A percentile compares a stretch with the other conserved stretches of the same genome.
phyloP scores from a whole-genome alignment of 441 rosid genomes.

The Gossypium gossypioides region DNA sequence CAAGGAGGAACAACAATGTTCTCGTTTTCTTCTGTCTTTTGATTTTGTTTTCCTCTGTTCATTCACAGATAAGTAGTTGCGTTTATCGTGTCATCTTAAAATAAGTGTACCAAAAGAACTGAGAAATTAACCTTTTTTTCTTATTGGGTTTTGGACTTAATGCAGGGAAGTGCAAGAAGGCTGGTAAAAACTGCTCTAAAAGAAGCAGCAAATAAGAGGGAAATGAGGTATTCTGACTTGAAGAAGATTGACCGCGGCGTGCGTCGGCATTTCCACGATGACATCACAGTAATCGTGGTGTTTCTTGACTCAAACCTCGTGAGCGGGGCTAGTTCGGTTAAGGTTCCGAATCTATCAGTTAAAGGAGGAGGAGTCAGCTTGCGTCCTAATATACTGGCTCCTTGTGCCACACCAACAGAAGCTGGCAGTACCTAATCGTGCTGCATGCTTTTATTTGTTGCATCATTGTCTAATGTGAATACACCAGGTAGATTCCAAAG shows the following conservation, averaged over 20 bases:
- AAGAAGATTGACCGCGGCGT: conserved; percentile 91
- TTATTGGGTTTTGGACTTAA: not conserved
- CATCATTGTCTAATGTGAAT: conserved; percentile 33
- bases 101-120: not conserved
- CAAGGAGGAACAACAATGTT: not conserved
- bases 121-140: not conserved
- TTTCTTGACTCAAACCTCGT: conserved; percentile 59
- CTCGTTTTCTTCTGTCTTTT: not conserved
- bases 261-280: conserved; percentile 89
- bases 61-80: not conserved
- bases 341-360: conserved; percentile 39
- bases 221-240: conserved; percentile 92
- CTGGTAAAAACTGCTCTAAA: conserved; percentile 77
- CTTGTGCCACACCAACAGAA: conserved; percentile 40
- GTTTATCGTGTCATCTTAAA: not conserved
- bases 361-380: conserved; percentile 63
- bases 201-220: conserved; percentile 71
- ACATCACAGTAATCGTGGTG: conserved; percentile 74
- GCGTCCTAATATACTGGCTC: conserved; percentile 46
- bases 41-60: not conserved
- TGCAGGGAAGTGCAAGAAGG: conserved; percentile 84
- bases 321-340: conserved; percentile 44
- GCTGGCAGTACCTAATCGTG: conserved; percentile 27
- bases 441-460: conserved; percentile 19
- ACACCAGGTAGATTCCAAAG: conserved; percentile 37